These are phyloP conservation scores for Neonectria magnoliae DNA, from an alignment of 2,329 filamentous ascomycete genomes.

Conservation along the genomic window DNA sequence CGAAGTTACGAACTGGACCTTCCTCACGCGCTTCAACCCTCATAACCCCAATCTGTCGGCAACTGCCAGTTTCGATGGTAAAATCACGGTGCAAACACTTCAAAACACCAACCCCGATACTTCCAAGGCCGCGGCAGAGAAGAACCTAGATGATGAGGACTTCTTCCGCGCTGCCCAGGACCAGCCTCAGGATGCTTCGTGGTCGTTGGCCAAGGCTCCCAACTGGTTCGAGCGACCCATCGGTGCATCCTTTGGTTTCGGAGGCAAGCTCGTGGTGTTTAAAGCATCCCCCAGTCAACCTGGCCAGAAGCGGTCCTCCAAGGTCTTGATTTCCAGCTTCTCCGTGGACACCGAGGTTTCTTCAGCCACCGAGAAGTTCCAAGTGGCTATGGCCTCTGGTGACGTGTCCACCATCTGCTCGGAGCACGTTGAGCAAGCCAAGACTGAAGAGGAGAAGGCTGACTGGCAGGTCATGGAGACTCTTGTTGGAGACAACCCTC, in stretches of 20 bases:
- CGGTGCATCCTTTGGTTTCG: constrained; percentile 93
- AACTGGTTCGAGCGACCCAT: constrained; percentile 89
- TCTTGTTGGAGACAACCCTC: constrained; percentile 84
- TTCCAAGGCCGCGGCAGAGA: constrained; percentile 73
- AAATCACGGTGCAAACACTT: constrained; percentile 91
- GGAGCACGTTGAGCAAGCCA: constrained; percentile 77
- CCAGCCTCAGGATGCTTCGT: constrained; percentile 89
- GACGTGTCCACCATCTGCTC: constrained; percentile 84
- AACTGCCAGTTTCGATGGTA: constrained; percentile 96
- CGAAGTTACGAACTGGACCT: constrained; percentile 99
- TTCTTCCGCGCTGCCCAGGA: constrained; percentile 96
- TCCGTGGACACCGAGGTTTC: constrained; percentile 87
- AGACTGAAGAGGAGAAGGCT: constrained; percentile 89
- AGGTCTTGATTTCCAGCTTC: constrained; percentile 86
- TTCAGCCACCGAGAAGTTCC: constrained; percentile 86
- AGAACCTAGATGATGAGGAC: constrained; percentile 86
- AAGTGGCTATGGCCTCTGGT: constrained; percentile 80
- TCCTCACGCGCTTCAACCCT: constrained; percentile 93
- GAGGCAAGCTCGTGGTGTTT: constrained; percentile 88
- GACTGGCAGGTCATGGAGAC: constrained; percentile 97
- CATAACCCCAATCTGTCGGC: constrained; percentile 92
- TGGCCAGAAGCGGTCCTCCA: constrained; percentile 75
- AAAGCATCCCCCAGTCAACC: constrained; percentile 66
- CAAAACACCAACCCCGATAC: constrained; percentile 89
- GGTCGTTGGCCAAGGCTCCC: constrained; percentile 85